A percentile compares a stretch with the other conserved stretches of the same genome.
Evolutionary conservation across 352 stramenopile genomes (phyloP).

Genomic region (Phytophthora colocasiae): DNA sequence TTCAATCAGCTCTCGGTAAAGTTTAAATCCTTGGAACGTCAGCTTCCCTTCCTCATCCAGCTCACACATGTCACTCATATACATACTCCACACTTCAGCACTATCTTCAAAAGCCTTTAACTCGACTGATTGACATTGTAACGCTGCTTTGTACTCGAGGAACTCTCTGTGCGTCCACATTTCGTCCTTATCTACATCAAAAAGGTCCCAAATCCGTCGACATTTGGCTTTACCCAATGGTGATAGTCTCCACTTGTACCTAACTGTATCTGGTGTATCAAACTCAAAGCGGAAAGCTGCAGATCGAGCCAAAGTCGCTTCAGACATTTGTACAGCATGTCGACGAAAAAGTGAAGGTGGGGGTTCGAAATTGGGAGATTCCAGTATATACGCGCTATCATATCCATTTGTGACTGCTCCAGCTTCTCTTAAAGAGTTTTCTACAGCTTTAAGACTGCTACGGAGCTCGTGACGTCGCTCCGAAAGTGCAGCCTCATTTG

Average conservation of each 20-base stretch:
- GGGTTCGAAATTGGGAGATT: constrained; percentile 31
- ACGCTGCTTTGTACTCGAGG: constrained; percentile 56
- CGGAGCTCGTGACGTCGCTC: constrained; percentile 49
- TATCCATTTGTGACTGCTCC: constrained; percentile 66
- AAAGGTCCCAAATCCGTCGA: constrained; percentile 51
- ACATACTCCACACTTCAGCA: constrained; percentile 69
- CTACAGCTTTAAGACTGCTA: constrained; percentile 43
- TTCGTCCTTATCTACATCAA: constrained; percentile 63
- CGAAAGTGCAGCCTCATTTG: constrained; percentile 44
- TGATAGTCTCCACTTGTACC: constrained; percentile 48
- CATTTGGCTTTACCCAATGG: constrained; percentile 61
- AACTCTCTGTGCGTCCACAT: constrained; percentile 69
- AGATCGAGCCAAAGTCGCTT: constrained; percentile 21
- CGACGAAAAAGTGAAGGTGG: constrained; percentile 41
- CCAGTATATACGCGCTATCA: constrained; percentile 59
- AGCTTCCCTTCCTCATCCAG: constrained; percentile 45
- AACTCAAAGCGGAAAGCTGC: constrained; percentile 51
- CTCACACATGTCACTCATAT: constrained; percentile 64
- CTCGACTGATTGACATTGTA: constrained; percentile 38
- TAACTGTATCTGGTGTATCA: constrained; percentile 45
- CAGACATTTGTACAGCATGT: constrained; percentile 22
- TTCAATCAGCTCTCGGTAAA: constrained; percentile 62
- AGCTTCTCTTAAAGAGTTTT: constrained; percentile 50
- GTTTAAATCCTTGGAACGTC: constrained; percentile 67
- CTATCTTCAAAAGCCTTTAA: constrained; percentile 45